Base-by-base conservation (phyloP, 352 stramenopile genomes). In the Albugo laibachii region DNA sequence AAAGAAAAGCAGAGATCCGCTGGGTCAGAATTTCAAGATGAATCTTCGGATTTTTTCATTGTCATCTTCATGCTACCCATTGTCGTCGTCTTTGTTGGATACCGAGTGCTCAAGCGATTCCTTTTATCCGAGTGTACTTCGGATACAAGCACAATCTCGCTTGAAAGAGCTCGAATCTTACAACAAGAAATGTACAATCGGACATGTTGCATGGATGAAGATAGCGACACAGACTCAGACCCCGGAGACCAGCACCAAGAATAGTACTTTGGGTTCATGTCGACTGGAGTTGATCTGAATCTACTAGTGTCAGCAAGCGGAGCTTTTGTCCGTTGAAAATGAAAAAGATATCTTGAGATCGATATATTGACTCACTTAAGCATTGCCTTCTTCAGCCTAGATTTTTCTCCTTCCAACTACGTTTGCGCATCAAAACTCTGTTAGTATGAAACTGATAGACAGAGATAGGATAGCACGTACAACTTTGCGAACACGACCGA, bases 401-500 rank as follows among this genome's bases (percentile, higher is more conserved):
- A 31, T 31, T 31, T 31, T 8, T 31, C 24, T 31, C 24, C 24
- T 31, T 31, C 24, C 24, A 31, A 8, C 24, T 31, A 31, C 24
- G 24, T 31, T 10, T 31, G 8, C 8, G 8, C 8, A 31, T 31
- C 3, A 31, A 31, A 31, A 31, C 3, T 31, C 24, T 31, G 24
- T 8, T 31, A 31, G 24, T 3, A 31, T 31, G 3, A 31, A 10
- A 31, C 24, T n/a, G n/a, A n/a, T n/a, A n/a, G n/a, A n/a, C n/a
- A n/a, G n/a, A n/a, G n/a, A n/a, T n/a, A 8, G 8, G 24, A 31
- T 8, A 31, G 24, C 8, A 68, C 70, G 48, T 41, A 88, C 71
- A 66, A 92, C 74, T 76, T 85, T 89, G 60, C 85, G 85, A 16
- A 89, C 67, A 20, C 79, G 74, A 24, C 59, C 71, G 19, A 92